Base-by-base conservation (phyloP, 2,329 filamentous ascomycete genomes). In the Drechslerella coelobrocha region DNA sequence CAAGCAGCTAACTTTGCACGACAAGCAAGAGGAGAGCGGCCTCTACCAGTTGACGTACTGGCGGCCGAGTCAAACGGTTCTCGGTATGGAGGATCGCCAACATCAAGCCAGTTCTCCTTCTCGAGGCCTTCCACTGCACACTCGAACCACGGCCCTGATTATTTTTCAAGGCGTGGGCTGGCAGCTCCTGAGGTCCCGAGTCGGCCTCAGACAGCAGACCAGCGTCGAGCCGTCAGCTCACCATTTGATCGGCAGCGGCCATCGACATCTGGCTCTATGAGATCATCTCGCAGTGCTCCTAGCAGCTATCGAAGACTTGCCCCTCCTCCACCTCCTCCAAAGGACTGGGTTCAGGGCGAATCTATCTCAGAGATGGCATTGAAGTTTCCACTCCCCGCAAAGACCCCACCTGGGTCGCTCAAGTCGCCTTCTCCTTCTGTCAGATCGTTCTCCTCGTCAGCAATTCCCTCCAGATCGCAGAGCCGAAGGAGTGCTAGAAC, bases 281-380 rank as follows among this genome's bases (percentile, higher is more conserved):
- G 45, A 26, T 63, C 66, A 12, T 37, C 50, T 21, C 47, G 61
- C 21, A 56, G 43, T 17, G 59, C 66, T 6, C 54, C 66, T 9
- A 71, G 45, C 27, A 61, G 59, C 53, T 50, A 59, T 54, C 60
- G 56, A 45, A 47, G 37, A 34, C 24, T 51, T 26, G 45, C 31
- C 26, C 65, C 65, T 19, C 66, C 66, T n/a, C 53, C 59, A 12
- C 47, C 43, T 41, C 59, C 66, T 21, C 61, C 26, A n/a, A 54
- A 63, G 7, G 39, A 71, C 41, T 23, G 57, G n/a, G 66, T 53
- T 21, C 59, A 63, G 19, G 41, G n/a, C 31, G 66, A 60, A 24
- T 71, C 66, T 17, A 71, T 71, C 48, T 57, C 66, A 43, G 66
- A 71, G 47, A 31, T 71, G 24, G 66, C 66, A 23, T 63, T 56